Evolutionary conservation across 202 grass and related monocot genomes (phyloP).

Genomic region (Alloteropsis angusta): DNA sequence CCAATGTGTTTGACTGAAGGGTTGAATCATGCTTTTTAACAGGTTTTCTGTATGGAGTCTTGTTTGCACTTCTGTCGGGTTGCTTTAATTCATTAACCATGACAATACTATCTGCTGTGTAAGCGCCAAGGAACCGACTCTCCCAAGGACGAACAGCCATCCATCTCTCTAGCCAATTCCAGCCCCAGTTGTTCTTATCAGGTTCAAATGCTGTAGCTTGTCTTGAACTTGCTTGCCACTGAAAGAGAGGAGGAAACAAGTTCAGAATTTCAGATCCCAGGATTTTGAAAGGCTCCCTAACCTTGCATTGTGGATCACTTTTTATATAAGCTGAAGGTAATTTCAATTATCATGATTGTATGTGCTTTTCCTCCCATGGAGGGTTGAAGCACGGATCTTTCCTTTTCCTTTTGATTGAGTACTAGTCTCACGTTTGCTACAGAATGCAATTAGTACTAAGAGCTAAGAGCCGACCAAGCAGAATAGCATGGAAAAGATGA

Average conservation of each 20-base stretch:
- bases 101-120: slow-evolving; percentile 42
- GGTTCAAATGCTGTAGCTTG: slow-evolving; percentile 50
- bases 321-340: not conserved
- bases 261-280: not conserved
- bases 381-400: not conserved
- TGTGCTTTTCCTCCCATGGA: not conserved
- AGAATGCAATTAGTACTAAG: not conserved
- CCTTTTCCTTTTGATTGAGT: not conserved
- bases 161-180: slow-evolving; percentile 99
- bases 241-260: not conserved
- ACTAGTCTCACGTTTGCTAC: not conserved
- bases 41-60: slow-evolving; percentile 30
- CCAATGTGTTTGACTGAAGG: slow-evolving; percentile 32
- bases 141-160: slow-evolving; percentile 93
- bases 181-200: slow-evolving; percentile 82
- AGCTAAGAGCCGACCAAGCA: not conserved
- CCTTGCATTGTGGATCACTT: not conserved
- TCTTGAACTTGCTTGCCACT: slow-evolving; percentile 92
- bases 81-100: slow-evolving; percentile 23
- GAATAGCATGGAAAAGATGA: not conserved
- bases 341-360: not conserved
- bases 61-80: slow-evolving; percentile 31
- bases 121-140: slow-evolving; percentile 71
- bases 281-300: not conserved
- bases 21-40: slow-evolving; percentile 46